phyloP scores from a whole-genome alignment of 352 stramenopile species.

The Phytophthora cactorum region DNA sequence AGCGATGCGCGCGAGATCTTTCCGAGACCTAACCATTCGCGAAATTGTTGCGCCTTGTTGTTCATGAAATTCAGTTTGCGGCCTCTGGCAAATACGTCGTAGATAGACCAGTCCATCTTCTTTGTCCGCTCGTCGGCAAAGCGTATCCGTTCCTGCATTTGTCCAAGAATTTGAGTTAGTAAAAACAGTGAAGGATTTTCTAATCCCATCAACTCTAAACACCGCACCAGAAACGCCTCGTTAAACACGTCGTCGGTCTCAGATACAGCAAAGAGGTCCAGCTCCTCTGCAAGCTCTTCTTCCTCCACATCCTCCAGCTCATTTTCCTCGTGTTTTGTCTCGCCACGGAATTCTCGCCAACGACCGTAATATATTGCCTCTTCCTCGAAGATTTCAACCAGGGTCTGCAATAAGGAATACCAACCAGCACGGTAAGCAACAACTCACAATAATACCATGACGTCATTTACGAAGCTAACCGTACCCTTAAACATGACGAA shows the following conservation, averaged over 20 bases:
- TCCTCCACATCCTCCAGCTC: conserved; percentile 84
- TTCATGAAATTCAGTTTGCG: conserved; percentile 89
- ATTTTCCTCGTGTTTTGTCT: conserved; percentile 82
- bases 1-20: conserved; percentile 76
- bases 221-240: conserved; percentile 64
- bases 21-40: conserved; percentile 71
- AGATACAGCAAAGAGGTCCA: conserved; percentile 85
- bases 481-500: conserved; percentile 60
- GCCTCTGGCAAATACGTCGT: conserved; percentile 79
- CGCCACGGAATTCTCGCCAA: conserved; percentile 81
- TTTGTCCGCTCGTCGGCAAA: conserved; percentile 87
- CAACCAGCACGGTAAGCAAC: conserved; percentile 2
- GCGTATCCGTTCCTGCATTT: conserved; percentile 71
- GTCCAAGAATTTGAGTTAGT: conserved; percentile 6
- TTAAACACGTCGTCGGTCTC: conserved; percentile 83
- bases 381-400: conserved; percentile 79
- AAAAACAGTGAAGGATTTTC: neutral
- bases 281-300: conserved; percentile 82
- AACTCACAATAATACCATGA: neutral
- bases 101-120: conserved; percentile 84
- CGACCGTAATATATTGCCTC: conserved; percentile 87
- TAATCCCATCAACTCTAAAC: neutral
- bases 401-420: conserved; percentile 41
- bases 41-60: conserved; percentile 68
- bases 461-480: neutral